Percentiles rank a stretch among this genome's conserved stretches.
Evolutionary conservation across 1,284 basidiomycete species (phyloP).

Genomic region (Rhodotorula mucilaginosa): DNA sequence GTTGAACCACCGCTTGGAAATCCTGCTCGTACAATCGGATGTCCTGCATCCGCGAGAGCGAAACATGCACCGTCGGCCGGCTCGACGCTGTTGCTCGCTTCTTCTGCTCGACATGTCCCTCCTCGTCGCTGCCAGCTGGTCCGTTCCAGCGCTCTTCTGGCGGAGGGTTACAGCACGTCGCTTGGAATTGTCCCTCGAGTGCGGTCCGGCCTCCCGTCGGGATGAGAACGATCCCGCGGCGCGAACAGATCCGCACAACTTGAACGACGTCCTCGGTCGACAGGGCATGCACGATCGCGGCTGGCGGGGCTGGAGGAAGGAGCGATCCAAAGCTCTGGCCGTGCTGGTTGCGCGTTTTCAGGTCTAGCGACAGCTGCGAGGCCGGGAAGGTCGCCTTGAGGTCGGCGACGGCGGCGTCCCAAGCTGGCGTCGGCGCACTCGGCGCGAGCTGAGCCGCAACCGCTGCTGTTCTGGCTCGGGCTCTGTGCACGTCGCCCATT

Average conservation of each 20-base stretch:
- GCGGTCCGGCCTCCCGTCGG: slow-evolving; percentile 67
- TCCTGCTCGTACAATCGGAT: slow-evolving; percentile 72
- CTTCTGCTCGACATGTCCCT: background rate
- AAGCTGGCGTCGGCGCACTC: background rate
- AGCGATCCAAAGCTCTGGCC: slow-evolving; percentile 25
- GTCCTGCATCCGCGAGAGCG: slow-evolving; percentile 63
- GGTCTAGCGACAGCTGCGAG: slow-evolving; percentile 26
- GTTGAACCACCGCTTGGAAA: slow-evolving; percentile 73
- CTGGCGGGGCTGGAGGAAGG: slow-evolving; percentile 18
- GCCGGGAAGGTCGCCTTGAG: slow-evolving; percentile 16
- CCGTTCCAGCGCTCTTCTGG: slow-evolving; percentile 9
- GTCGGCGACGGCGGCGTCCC: slow-evolving; percentile 8
- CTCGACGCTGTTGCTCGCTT: background rate
- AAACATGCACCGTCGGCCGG: slow-evolving; percentile 35
- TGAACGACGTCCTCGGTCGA: slow-evolving; percentile 59
- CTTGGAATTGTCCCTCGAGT: slow-evolving; percentile 61
- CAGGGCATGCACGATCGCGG: slow-evolving; percentile 25
- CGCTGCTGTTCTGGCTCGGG: too few species aligned
- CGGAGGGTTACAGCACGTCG: slow-evolving; percentile 21
- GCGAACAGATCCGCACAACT: slow-evolving; percentile 62
- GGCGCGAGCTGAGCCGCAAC: background rate
- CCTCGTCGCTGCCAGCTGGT: background rate
- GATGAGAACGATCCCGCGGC: slow-evolving; percentile 62
- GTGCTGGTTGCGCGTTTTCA: slow-evolving; percentile 8
- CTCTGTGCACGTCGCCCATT: too few species aligned